Base-by-base conservation (phyloP, 345 rosid species). In the Brassica juncea region DNA sequence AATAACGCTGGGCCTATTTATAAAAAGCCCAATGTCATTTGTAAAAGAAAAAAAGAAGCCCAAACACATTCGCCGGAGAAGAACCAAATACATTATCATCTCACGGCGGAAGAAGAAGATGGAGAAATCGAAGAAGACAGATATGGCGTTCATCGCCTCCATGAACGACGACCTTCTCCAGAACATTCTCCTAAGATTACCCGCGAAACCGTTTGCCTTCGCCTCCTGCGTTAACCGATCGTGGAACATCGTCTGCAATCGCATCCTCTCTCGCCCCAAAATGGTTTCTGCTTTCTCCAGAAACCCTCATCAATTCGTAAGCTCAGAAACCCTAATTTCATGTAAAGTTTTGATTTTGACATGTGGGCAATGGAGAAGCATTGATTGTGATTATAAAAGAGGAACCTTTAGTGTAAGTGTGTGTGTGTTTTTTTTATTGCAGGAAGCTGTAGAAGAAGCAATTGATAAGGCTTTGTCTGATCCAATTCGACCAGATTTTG, bases 401-500 rank as follows among this genome's bases (percentile, higher is more conserved):
- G 7, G 64, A 54, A 34, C 35, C 55, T 42, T 21, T 3, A 30
- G 6, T 30, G n/a, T 8, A 7, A 5, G 4, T 4, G 10, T 72
- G 11, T 12, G 4, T 2, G 16, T 12, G 12, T 12, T 44, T 10
- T 2, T 32, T 32, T 32, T 32, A 14, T 47, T 15, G 1, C 64
- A 91, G 92, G 78, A 64, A 69, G 97, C 92, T 63, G 73, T 83
- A 66, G 73, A 77, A 61, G 92, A 91, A 83, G 91, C 87, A 47
- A 61, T 88, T 59, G 92, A 87, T 9, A 84, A 89, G 82, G 91
- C 85, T 68, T 84, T 91, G 8, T 82, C 88, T 1, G 73, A 86
- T 77, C 94, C 97, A 0, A 87, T 91, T 54, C 80, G 86, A 39
- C 94, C 94, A 5, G 83, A 88, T 70, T 91, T 91, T 67, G 89